Evolutionary conservation across 2,329 filamentous ascomycete species (phyloP), one percentile per base, ranked within the genome.

Genomic region (Phoma herbarum): DNA sequence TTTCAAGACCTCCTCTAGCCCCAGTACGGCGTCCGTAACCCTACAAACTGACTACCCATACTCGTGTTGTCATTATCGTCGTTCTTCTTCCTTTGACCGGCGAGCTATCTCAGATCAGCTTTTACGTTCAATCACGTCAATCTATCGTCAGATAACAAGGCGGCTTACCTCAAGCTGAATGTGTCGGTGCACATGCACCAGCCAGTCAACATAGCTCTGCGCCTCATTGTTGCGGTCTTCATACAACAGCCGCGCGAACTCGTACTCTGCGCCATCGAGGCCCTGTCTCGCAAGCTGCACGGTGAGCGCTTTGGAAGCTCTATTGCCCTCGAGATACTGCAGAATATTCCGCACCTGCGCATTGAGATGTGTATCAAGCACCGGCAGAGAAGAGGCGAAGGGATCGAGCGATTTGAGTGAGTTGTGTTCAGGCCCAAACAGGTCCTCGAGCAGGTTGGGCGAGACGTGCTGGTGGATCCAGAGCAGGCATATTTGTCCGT

Each of bases 191-290:
- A 98, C 85, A 78, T 97, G 91, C 57, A 99, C 95, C 71, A 99
- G 83, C 95, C 95, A 99, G 80, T 99, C 95, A 31, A 98, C 95
- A 78, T 98, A 99, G 75, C 91, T 96, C 80, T 96, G 93, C 33
- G 95, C 95, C 80, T 99, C 95, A 67, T 97, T 97, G 77, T 98
- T 98, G 65, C 95, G 86, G 74, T 99, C 95, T 79, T 99, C 95
- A 29, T 97, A 88, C 66, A 99, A 79, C 79, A 96, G 83, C 52
- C 93, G 84, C 8, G 95, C 95, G 81, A 98, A 99, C 78, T 99
- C 95, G 71, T 93, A 98, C 77, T 99, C 95, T 3, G 93, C 92
- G 0, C 95, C 95, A 72, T 99, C 95, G 4, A 98, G 84, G 0
- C 93, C 93, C 78, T 98, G 95, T 58, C 95, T 82, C 8, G 95